These are phyloP conservation scores for Hypoxylon rubiginosum DNA, from an alignment of 2,329 filamentous ascomycete genomes.

Conservation along the genomic window DNA sequence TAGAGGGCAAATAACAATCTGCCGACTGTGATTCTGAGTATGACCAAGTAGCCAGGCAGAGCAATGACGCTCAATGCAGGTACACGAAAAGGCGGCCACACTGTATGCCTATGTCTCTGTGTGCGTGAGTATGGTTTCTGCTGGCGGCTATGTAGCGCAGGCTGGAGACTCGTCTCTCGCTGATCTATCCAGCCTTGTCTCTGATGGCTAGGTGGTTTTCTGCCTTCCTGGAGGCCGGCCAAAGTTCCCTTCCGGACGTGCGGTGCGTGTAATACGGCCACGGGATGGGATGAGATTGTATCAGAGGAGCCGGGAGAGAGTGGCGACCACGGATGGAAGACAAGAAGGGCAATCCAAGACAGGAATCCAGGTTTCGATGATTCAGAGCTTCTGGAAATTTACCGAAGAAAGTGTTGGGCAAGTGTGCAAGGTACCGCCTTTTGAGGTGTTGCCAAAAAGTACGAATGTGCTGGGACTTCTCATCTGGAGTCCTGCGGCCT, in stretches of 20 bases:
- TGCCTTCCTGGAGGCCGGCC: slow-evolving; percentile 15
- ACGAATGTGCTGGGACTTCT: slow-evolving; percentile 17
- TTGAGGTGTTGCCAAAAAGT: slow-evolving; percentile 26
- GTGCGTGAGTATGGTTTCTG: slow-evolving; percentile 6
- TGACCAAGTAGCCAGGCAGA: slow-evolving; percentile 8
- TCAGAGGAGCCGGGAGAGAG: slow-evolving; percentile 23
- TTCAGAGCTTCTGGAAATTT: slow-evolving; percentile 32
- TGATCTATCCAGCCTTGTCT: slow-evolving; percentile 41
- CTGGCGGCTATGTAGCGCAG: slow-evolving; percentile 25
- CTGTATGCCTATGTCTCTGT: slow-evolving; percentile 16
- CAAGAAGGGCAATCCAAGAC: slow-evolving; percentile 21
- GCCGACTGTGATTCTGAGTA: slow-evolving; percentile 16
- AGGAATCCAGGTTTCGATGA: slow-evolving; percentile 26
- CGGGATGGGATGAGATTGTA: slow-evolving; percentile 18
- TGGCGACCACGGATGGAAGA: slow-evolving; percentile 21
- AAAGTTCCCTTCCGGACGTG: slow-evolving; percentile 13
- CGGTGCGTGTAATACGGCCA: slow-evolving; percentile 16
- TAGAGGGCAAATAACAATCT: slow-evolving; percentile 9
- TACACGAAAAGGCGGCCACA: slow-evolving; percentile 23
- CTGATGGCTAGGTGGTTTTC: slow-evolving; percentile 28
- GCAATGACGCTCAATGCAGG: slow-evolving; percentile 12
- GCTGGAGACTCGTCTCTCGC: slow-evolving; percentile 26
- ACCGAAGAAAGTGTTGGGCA: slow-evolving; percentile 28
- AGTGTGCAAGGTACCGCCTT: slow-evolving; percentile 16
- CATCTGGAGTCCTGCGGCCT: slow-evolving; percentile 33